Evolutionary conservation across 1,139 yeast genomes (phyloP), one percentile per base, ranked within the genome.

Genomic region (Magnusiomyces fungicola): DNA sequence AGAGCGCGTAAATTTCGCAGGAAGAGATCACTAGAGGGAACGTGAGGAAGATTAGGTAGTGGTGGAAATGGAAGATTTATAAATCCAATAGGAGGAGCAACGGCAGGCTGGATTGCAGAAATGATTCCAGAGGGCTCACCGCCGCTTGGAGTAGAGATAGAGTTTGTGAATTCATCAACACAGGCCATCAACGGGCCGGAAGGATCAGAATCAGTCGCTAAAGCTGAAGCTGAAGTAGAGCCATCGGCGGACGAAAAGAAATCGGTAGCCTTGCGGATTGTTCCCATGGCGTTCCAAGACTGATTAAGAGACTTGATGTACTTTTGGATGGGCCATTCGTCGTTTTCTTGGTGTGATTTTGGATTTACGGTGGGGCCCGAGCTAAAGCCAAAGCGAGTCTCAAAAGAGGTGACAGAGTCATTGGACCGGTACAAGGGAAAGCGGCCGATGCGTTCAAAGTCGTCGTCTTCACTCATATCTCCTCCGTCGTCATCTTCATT

Each of bases 81-180:
- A 12, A 27, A 12, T 7, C 69, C 74, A n/a, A 78, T 64, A 32
- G 78, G 67, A 0, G 82, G 80, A 43, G 70, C 70, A 32, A 69
- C 70, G 42, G 70, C 70, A 25, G 73, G 73, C 48, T 76, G 74
- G 1, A 70, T 72, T 21, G 81, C 78, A 3, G 70, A 70, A 9
- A 68, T 71, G 18, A 80, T 78, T 0, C 82, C 84, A 19, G 68
- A 73, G 0, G 86, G 86, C 56, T 80, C 76, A 22, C 66, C 75
- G 22, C 60, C 56, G 38, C 53, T 49, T 2, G 59, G 56, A 4
- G 58, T 21, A 5, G 16, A 21, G 23, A 22, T 5, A 12, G 21
- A 16, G 39, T 34, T n/a, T n/a, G 39, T 16, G 10, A 3, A 10
- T 3, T 6, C n/a, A 6, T 16, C 22, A 34, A 16, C 3, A n/a